Conservation (phyloP, 1,139 yeast species). For the Saccharomyces hybrid region DNA sequence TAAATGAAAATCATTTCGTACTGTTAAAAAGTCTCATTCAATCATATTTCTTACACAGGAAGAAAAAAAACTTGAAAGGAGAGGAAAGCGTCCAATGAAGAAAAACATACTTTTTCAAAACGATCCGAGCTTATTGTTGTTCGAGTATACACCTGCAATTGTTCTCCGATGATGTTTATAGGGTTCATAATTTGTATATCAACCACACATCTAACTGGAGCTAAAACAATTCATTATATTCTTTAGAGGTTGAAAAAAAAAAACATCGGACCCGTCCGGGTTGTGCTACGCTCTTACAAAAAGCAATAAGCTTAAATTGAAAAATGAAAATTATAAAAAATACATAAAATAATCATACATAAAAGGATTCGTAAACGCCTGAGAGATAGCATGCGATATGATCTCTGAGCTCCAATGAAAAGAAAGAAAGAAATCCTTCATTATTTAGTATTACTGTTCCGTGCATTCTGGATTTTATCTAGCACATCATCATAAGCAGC, state of each 20-base stretch:
- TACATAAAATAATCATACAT: not conserved
- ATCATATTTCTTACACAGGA: too few relatives aligned
- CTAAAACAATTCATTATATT: not conserved
- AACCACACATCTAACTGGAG: not conserved
- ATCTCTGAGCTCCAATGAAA: not conserved
- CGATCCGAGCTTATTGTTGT: not conserved
- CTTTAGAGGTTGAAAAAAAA: not conserved
- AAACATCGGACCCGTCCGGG: not conserved
- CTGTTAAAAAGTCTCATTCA: too few relatives aligned
- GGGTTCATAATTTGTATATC: not conserved
- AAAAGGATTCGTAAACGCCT: not conserved
- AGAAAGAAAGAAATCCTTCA: not conserved
- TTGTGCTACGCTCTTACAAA: not conserved
- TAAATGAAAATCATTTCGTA: not conserved
- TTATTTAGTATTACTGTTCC: constrained; percentile 22
- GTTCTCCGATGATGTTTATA: not conserved
- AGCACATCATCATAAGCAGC: constrained; percentile 48
- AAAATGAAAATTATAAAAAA: not conserved
- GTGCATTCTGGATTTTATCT: constrained; percentile 36
- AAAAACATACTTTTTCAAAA: not conserved
- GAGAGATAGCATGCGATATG: not conserved
- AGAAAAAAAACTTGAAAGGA: not conserved
- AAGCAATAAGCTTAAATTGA: not conserved
- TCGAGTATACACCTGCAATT: not conserved
- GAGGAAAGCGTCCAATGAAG: not conserved